phyloP scores from a whole-genome alignment of 495 filamentous ascomycete species.

The Chaetomium fimeti region DNA sequence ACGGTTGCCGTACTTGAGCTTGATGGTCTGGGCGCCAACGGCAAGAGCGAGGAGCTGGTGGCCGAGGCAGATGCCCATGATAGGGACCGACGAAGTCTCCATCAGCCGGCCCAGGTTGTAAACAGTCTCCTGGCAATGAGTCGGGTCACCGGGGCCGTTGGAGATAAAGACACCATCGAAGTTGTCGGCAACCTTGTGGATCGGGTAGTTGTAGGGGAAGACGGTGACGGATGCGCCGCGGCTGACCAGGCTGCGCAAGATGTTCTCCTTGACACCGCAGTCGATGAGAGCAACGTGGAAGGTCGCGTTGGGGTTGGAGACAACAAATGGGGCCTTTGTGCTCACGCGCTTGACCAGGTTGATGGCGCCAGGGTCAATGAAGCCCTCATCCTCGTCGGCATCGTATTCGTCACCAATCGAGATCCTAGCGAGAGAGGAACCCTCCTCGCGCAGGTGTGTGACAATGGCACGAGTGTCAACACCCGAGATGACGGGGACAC shows the following conservation, averaged over 20 bases:
- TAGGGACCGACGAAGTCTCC: constrained; percentile 82
- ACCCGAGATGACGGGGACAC: constrained; percentile 92
- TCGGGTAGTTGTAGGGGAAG: constrained; percentile 93
- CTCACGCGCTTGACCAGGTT: constrained; percentile 93
- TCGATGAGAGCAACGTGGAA: constrained; percentile 93
- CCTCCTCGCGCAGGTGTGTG: constrained; percentile 90
- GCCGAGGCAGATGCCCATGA: constrained; percentile 96
- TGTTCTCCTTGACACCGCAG: constrained; percentile 99
- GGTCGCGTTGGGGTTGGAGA: constrained; percentile 72
- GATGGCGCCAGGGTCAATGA: constrained; percentile 90
- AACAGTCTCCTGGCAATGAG: constrained; percentile 88
- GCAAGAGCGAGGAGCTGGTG: constrained; percentile 87
- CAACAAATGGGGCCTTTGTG: constrained; percentile 97
- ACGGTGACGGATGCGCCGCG: constrained; percentile 86
- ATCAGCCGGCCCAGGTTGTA: constrained; percentile 86
- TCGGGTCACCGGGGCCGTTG: constrained; percentile 96
- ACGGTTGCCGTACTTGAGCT: constrained; percentile 96
- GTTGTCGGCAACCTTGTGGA: constrained; percentile 96
- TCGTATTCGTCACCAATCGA: constrained; percentile 98
- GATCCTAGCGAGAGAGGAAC: constrained; percentile 91
- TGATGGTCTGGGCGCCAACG: constrained; percentile 79
- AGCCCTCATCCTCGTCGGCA: constrained; percentile 96
- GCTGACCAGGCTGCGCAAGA: constrained; percentile 85
- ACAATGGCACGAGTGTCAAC: constrained; percentile 97
- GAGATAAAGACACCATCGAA: constrained; percentile 98